These are phyloP conservation scores for Aspergillus haitiensis DNA, from an alignment of 495 filamentous ascomycete genomes.

Conservation along the genomic window DNA sequence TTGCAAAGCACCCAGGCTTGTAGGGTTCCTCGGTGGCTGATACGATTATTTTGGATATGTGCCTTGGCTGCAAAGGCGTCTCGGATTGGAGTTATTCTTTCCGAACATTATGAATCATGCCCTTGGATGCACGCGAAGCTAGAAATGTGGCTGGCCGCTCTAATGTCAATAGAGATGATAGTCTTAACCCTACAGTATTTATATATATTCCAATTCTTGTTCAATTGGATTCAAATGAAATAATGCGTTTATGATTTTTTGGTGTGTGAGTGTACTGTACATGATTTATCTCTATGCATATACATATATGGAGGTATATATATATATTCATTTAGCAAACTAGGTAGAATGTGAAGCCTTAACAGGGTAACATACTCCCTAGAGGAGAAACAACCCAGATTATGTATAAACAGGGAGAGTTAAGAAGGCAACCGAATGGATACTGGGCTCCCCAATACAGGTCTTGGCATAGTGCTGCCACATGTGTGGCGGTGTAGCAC, in stretches of 20 bases:
- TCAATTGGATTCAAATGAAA: too few species aligned
- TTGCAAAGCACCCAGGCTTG: slow-evolving; percentile 31
- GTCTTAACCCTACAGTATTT: not conserved
- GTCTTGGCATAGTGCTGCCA: slow-evolving; percentile 3
- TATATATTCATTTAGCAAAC: too few species aligned
- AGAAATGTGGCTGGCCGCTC: slow-evolving; percentile 5
- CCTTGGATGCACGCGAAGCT: slow-evolving; percentile 10
- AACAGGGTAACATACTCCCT: too few species aligned
- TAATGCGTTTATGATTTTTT: too few species aligned
- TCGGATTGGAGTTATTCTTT: slow-evolving; percentile 7
- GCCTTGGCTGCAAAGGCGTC: slow-evolving; percentile 1
- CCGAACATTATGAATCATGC: slow-evolving; percentile 18
- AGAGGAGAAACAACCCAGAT: too few species aligned
- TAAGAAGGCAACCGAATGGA: too few species aligned
- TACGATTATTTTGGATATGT: not conserved
- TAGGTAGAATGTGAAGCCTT: too few species aligned
- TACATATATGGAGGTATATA: too few species aligned
- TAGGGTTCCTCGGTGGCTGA: slow-evolving; percentile 9
- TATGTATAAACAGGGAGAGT: too few species aligned
- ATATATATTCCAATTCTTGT: not conserved
- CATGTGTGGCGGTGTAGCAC: slow-evolving; percentile 23
- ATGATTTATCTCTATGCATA: too few species aligned
- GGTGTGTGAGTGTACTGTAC: too few species aligned
- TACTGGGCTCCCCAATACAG: not conserved
- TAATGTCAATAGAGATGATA: not conserved